phyloP scores from a whole-genome alignment of 2,329 filamentous ascomycete species.

The Trichocomaceae sp. region DNA sequence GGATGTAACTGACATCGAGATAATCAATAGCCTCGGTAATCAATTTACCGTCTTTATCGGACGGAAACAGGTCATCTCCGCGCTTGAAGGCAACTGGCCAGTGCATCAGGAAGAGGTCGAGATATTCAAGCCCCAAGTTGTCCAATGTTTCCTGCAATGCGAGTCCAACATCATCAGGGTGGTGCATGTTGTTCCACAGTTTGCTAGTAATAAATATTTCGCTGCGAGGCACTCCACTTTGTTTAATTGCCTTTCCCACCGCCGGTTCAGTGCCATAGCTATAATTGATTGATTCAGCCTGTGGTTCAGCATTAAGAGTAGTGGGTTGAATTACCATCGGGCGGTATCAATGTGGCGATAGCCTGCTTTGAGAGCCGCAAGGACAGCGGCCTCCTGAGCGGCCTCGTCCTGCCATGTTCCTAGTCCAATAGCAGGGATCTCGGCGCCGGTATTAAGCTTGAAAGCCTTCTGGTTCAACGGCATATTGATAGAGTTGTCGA shows the following conservation, averaged over 20 bases:
- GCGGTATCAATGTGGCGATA: slow-evolving; percentile 20
- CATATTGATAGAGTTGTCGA: slow-evolving; percentile 21
- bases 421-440: slow-evolving; percentile 40
- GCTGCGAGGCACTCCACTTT: slow-evolving; percentile 57
- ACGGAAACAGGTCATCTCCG: slow-evolving; percentile 41
- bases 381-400: slow-evolving; percentile 22
- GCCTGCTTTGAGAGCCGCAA: neutral
- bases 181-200: slow-evolving; percentile 59
- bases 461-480: slow-evolving; percentile 32
- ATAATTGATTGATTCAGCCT: neutral
- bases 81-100: slow-evolving; percentile 52
- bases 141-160: slow-evolving; percentile 56
- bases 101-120: slow-evolving; percentile 66
- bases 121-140: slow-evolving; percentile 57
- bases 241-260: slow-evolving; percentile 58
- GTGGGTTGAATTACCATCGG: slow-evolving; percentile 18
- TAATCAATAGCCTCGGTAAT: slow-evolving; percentile 41
- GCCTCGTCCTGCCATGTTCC: neutral
- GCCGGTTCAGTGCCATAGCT: slow-evolving; percentile 59
- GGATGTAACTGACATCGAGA: slow-evolving; percentile 28
- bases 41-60: slow-evolving; percentile 33
- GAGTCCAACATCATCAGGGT: slow-evolving; percentile 54
- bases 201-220: slow-evolving; percentile 63
- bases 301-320: slow-evolving; percentile 5
- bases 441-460: slow-evolving; percentile 43